Conservation (phyloP, 306 rosid genomes). For the Prunus mume region DNA sequence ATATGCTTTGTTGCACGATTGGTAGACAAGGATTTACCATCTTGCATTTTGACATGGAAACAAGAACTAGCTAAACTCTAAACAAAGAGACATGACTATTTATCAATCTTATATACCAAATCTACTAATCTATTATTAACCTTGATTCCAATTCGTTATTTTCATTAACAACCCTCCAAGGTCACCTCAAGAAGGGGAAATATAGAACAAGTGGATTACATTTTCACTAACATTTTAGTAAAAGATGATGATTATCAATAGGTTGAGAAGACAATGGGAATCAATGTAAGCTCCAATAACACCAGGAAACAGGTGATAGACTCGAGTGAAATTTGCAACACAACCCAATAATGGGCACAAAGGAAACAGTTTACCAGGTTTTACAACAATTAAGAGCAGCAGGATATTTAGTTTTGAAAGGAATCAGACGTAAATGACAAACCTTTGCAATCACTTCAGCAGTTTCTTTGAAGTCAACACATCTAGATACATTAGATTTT, state of each 20-base stretch:
- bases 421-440: background rate
- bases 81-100: background rate
- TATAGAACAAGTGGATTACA: background rate
- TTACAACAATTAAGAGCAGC: background rate
- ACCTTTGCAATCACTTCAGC: slow-evolving; percentile 99
- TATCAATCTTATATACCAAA: background rate
- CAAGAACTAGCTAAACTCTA: background rate
- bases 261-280: background rate
- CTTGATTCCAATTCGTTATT: background rate
- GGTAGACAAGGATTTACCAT: background rate
- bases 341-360: background rate
- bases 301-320: background rate
- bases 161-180: background rate
- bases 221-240: background rate
- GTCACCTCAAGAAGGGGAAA: background rate
- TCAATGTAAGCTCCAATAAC: background rate
- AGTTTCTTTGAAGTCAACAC: slow-evolving; percentile 91
- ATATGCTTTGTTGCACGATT: background rate
- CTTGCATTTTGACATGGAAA: background rate
- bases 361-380: background rate
- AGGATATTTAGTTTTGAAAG: background rate
- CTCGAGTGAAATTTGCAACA: background rate
- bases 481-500: slow-evolving; percentile 89
- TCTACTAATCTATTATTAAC: background rate
- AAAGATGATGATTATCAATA: background rate